Evolutionary conservation across 2,329 filamentous ascomycete genomes (phyloP).

Genomic region (Coniochaeta ligniaria): DNA sequence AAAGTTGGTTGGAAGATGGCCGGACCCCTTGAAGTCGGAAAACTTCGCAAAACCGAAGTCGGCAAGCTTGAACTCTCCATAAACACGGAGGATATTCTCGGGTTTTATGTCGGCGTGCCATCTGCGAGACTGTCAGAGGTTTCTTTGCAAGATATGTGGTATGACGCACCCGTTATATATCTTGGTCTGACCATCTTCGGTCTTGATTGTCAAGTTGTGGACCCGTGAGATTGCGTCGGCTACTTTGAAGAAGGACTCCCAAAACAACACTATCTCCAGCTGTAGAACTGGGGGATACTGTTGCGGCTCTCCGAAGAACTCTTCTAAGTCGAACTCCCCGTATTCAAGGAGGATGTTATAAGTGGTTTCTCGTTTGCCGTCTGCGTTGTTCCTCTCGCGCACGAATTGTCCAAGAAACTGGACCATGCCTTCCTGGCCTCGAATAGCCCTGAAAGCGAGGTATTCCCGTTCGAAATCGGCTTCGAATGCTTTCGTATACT

Average conservation of each 20-base stretch:
- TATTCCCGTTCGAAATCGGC: constrained; percentile 3
- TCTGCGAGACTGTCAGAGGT: neutral
- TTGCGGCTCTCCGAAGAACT: constrained; percentile 4
- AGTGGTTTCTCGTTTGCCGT: constrained; percentile 1
- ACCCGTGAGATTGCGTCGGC: constrained; percentile 2
- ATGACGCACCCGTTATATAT: neutral
- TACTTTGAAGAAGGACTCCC: constrained; percentile 5
- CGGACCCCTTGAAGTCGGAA: neutral
- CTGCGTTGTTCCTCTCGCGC: neutral
- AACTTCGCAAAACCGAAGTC: constrained; percentile 4
- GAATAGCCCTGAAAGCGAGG: constrained; percentile 3
- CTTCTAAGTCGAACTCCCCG: constrained; percentile 6
- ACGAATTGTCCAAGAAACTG: constrained; percentile 5
- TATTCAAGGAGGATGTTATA: constrained; percentile 7
- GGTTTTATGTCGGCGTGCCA: constrained; percentile 3
- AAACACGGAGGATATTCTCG: constrained; percentile 1
- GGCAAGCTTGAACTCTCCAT: constrained; percentile 1
- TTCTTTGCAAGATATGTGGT: neutral
- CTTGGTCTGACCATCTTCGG: neutral
- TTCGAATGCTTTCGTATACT: neutral
- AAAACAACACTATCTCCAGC: constrained; percentile 6
- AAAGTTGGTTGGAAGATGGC: neutral
- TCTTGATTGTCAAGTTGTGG: neutral
- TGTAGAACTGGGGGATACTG: constrained; percentile 4
- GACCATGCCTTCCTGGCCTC: constrained; percentile 3